Conservation (phyloP, 306 rosid genomes). For the Vicia villosa region DNA sequence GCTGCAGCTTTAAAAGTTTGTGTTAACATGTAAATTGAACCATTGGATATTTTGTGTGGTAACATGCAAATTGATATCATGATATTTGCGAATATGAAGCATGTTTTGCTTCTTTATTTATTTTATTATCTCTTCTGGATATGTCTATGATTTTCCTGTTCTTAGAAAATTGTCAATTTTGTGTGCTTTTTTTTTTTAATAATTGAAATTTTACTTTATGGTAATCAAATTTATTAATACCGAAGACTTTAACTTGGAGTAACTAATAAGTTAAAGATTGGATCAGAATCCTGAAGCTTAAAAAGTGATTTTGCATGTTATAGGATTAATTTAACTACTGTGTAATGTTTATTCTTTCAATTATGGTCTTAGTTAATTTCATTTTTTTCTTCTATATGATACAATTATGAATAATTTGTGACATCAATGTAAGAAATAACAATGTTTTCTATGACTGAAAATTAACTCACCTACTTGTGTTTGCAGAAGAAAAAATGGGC, state of each 20-base stretch:
- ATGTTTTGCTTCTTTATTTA: too few relatives aligned
- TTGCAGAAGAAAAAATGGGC: constrained; percentile 92
- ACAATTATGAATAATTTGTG: constrained; percentile 7
- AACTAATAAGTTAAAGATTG: constrained; percentile 16
- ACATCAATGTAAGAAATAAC: neutral
- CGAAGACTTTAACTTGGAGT: neutral
- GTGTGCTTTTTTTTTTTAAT: neutral
- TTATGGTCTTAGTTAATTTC: neutral
- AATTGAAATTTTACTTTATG: constrained; percentile 10
- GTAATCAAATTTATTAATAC: neutral
- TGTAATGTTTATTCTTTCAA: too few relatives aligned
- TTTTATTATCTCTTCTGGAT: too few relatives aligned
- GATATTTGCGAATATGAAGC: too few relatives aligned
- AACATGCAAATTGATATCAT: too few relatives aligned
- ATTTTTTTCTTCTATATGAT: neutral
- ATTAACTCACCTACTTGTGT: constrained; percentile 31
- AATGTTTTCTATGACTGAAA: constrained; percentile 23
- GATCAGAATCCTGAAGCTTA: constrained; percentile 13
- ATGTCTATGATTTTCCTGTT: constrained; percentile 38
- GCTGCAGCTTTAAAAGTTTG: too few relatives aligned
- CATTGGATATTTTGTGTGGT: too few relatives aligned
- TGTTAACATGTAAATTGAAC: too few relatives aligned
- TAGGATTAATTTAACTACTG: neutral
- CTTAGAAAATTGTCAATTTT: constrained; percentile 20
- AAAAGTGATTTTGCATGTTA: constrained; percentile 10